phyloP scores from a whole-genome alignment of 805 yeast genomes.

The Suhomyces canberraensis region DNA sequence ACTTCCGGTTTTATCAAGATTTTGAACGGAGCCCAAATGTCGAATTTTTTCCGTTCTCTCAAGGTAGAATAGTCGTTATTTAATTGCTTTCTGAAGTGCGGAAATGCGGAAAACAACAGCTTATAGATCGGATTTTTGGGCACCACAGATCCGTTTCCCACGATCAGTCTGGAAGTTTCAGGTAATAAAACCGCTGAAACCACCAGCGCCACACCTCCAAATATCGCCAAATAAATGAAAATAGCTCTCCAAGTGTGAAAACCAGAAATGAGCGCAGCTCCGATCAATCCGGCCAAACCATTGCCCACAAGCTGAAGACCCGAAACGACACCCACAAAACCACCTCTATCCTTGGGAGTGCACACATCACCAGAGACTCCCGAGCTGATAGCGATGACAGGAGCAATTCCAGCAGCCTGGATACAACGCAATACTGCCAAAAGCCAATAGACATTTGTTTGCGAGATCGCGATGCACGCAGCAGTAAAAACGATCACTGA shows the following conservation, averaged over 20 bases:
- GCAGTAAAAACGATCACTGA: conserved; percentile 56
- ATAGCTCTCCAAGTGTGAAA: conserved; percentile 64
- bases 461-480: conserved; percentile 66
- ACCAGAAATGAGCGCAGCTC: conserved; percentile 41
- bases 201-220: conserved; percentile 47
- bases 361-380: conserved; percentile 79
- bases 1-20: conserved; percentile 46
- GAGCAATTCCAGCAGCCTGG: conserved; percentile 78
- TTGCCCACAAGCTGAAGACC: conserved; percentile 72
- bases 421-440: conserved; percentile 64
- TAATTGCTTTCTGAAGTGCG: conserved; percentile 7
- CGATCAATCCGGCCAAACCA: conserved; percentile 73
- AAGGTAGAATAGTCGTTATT: conserved; percentile 11
- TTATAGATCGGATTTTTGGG: conserved; percentile 44
- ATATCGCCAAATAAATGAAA: conserved; percentile 72
- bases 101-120: conserved; percentile 41
- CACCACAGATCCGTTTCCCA: conserved; percentile 69
- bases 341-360: conserved; percentile 64
- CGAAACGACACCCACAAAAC: conserved; percentile 59
- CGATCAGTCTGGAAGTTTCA: conserved; percentile 70
- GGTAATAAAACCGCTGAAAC: conserved; percentile 44
- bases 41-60: conserved; percentile 4
- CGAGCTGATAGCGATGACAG: conserved; percentile 66
- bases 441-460: conserved; percentile 53
- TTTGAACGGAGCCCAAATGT: conserved; percentile 30